These are phyloP conservation scores for Tremella yokohamensis DNA, from an alignment of 768 basidiomycete species.

Conservation along the genomic window DNA sequence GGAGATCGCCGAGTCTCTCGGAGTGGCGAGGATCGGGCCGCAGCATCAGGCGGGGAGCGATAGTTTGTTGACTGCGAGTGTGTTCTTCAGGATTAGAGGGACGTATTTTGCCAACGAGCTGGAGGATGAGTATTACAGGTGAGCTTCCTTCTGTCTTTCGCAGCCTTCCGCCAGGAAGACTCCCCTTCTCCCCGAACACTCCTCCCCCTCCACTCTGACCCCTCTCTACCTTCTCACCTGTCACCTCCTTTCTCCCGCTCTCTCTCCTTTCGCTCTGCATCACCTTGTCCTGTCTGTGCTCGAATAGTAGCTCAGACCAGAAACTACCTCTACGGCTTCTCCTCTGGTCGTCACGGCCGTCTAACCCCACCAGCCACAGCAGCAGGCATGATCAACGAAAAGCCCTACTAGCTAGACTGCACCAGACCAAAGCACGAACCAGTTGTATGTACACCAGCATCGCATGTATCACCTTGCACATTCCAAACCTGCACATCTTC, in stretches of 20 bases:
- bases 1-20: conserved; percentile 92
- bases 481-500: too few species aligned
- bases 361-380: conserved; percentile 18
- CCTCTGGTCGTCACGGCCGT: conserved; percentile 35
- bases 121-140: conserved; percentile 61
- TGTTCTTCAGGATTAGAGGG: conserved; percentile 94
- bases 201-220: background rate
- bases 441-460: too few species aligned
- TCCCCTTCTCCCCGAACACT: background rate
- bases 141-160: conserved; percentile 13
- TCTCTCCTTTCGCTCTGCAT: too few species aligned
- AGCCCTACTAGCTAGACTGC: conserved; percentile 26
- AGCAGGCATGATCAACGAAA: conserved; percentile 16
- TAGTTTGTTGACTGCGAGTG: conserved; percentile 83
- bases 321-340: conserved; percentile 46
- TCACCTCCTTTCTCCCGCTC: background rate
- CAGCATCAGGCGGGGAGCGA: conserved; percentile 98
- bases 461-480: too few species aligned
- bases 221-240: background rate
- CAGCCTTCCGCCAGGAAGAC: background rate
- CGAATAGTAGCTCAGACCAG: conserved; percentile 11
- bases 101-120: conserved; percentile 86
- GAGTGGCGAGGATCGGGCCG: conserved; percentile 81
- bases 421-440: too few species aligned
- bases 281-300: background rate